Conservation (phyloP, 345 rosid genomes). For the Syzygium aqueum region DNA sequence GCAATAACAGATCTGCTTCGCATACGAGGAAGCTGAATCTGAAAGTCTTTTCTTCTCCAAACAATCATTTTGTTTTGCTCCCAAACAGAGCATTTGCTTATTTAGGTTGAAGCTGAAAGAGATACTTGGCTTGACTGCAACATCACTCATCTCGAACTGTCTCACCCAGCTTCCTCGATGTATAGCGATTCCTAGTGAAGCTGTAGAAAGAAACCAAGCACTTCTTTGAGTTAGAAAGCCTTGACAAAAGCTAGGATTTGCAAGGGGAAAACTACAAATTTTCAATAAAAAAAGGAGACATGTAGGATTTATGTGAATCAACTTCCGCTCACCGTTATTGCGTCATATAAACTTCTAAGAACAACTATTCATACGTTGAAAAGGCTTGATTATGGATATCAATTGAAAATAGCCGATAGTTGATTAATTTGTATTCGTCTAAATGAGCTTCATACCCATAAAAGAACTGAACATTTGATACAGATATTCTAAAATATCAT, state of each 20-base stretch:
- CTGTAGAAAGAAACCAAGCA: not conserved
- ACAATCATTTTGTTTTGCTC: too few species aligned
- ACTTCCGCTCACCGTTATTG: not conserved
- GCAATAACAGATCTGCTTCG: too few species aligned
- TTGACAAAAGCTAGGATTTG: not conserved
- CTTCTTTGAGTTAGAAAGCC: not conserved
- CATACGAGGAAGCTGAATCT: not conserved
- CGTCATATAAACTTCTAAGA: not conserved
- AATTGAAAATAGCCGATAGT: not conserved
- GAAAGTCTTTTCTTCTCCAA: too few species aligned
- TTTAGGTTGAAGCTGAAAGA: not conserved
- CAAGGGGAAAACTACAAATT: not conserved
- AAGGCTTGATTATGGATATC: not conserved
- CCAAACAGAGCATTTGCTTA: not conserved
- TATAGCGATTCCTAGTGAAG: not conserved
- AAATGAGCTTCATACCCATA: not conserved
- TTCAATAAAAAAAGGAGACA: too few species aligned
- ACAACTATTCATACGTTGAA: not conserved
- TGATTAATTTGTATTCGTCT: not conserved
- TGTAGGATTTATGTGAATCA: too few species aligned
- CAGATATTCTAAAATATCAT: not conserved
- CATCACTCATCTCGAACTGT: not conserved
- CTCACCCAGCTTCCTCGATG: not conserved
- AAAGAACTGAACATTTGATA: not conserved
- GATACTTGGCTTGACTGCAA: not conserved